Conservation (phyloP, 2,329 filamentous ascomycete genomes). For the Capronia epimyces region DNA sequence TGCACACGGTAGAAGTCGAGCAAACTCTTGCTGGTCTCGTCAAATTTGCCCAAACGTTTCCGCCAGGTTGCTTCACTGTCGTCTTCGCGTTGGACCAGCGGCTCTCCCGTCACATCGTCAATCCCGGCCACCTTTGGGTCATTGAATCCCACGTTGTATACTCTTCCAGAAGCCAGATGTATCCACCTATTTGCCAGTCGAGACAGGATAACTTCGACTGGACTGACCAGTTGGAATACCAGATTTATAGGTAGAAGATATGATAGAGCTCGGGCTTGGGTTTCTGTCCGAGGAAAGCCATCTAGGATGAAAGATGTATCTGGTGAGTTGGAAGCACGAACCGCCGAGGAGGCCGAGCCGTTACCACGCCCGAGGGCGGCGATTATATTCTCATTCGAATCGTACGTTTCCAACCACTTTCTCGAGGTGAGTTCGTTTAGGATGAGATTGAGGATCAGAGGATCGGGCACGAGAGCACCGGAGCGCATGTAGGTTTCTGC, state of each 20-base stretch:
- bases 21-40: slow-evolving; percentile 77
- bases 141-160: slow-evolving; percentile 95
- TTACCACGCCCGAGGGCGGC: slow-evolving; percentile 39
- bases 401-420: slow-evolving; percentile 65
- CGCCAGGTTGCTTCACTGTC: slow-evolving; percentile 85
- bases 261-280: slow-evolving; percentile 73
- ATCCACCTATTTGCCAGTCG: slow-evolving; percentile 91
- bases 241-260: slow-evolving; percentile 87
- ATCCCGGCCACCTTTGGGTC: slow-evolving; percentile 70
- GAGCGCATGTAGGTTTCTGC: slow-evolving; percentile 83
- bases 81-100: slow-evolving; percentile 73
- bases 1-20: slow-evolving; percentile 82
- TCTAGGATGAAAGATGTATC: slow-evolving; percentile 89
- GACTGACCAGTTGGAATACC: slow-evolving; percentile 80
- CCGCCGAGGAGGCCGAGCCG: slow-evolving; percentile 35
- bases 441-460: slow-evolving; percentile 86
- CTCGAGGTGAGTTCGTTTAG: slow-evolving; percentile 78
- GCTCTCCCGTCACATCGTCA: slow-evolving; percentile 88
- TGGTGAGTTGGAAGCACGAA: slow-evolving; percentile 55
- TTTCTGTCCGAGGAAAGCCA: slow-evolving; percentile 84
- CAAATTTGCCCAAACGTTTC: slow-evolving; percentile 72
- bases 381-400: slow-evolving; percentile 33
- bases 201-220: slow-evolving; percentile 76
- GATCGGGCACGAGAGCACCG: slow-evolving; percentile 84
- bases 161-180: slow-evolving; percentile 80